These are phyloP conservation scores for Pseudogymnoascus sp. DNA, from an alignment of 2,329 filamentous ascomycete genomes.

Conservation along the genomic window DNA sequence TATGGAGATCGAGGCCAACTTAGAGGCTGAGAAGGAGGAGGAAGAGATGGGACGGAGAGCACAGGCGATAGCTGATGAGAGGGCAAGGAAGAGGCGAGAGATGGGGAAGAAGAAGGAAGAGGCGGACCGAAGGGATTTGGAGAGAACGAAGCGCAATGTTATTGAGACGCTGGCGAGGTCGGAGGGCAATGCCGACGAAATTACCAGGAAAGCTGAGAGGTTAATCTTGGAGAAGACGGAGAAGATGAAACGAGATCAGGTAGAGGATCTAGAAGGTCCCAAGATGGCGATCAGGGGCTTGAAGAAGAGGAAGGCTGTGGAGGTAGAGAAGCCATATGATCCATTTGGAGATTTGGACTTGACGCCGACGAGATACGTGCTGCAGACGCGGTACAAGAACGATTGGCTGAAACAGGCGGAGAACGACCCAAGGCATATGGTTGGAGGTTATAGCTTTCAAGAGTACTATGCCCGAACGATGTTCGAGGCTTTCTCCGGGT, in stretches of 20 bases:
- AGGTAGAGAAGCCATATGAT: slow-evolving; percentile 73
- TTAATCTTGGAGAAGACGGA: slow-evolving; percentile 66
- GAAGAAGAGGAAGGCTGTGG: slow-evolving; percentile 55
- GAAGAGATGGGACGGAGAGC: slow-evolving; percentile 47
- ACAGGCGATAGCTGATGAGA: slow-evolving; percentile 61
- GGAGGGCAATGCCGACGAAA: slow-evolving; percentile 51
- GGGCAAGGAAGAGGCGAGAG: slow-evolving; percentile 54
- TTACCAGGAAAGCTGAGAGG: slow-evolving; percentile 47
- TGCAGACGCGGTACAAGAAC: slow-evolving; percentile 67
- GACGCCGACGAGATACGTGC: slow-evolving; percentile 60
- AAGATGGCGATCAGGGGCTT: slow-evolving; percentile 71
- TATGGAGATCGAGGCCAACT: slow-evolving; percentile 59
- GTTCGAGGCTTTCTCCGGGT: slow-evolving; percentile 81
- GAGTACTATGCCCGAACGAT: slow-evolving; percentile 79
- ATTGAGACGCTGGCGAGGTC: slow-evolving; percentile 62
- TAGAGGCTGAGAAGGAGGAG: slow-evolving; percentile 46
- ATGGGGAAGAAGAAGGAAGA: slow-evolving; percentile 62
- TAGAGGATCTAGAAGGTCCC: slow-evolving; percentile 15
- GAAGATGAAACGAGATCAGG: slow-evolving; percentile 38
- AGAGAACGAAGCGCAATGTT: slow-evolving; percentile 60
- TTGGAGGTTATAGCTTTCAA: slow-evolving; percentile 74
- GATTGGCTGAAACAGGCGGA: slow-evolving; percentile 64
- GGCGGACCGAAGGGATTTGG: slow-evolving; percentile 58
- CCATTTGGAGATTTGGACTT: slow-evolving; percentile 74
- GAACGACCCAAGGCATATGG: slow-evolving; percentile 58